Evolutionary conservation across 345 rosid species (phyloP), one percentile per base, ranked within the genome.

Genomic region (Brassica carinata): DNA sequence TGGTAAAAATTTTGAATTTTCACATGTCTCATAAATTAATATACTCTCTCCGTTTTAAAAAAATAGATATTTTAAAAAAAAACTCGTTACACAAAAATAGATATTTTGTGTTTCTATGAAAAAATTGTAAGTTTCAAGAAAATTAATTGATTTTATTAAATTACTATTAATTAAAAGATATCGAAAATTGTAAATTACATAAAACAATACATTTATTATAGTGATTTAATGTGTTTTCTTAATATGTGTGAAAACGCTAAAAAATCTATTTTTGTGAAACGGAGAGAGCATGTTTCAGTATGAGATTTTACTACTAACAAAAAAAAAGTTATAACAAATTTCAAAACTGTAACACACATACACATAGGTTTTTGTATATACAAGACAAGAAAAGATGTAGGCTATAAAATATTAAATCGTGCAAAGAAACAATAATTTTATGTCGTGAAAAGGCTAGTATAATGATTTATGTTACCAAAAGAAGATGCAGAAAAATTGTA

Each of bases 381-480:
- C 27, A 73, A 43, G 53, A 58, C 77, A 67, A 73, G 18, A 67
- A 73, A 51, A 67, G 5, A 38, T 79, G 57, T 45, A 33, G 74
- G 14, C 74, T 58, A 43, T 17, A 23, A 48, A 23, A 0, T 61
- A 33, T 51, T 48, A 23, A 62, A 74, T 48, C 79, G 48, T 80
- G 83, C 75, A 69, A 63, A 33, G 43, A 51, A 45, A 74, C 69
- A n/a, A 74, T 79, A 31, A 48, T 26, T 79, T 7, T 61, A 69
- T 48, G 79, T 69, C 38, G 69, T 67, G 19, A 30, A 53, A 11
- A 45, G 40, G 2, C 63, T 69, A 6, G 30, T 57, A 74, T 67
- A 68, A 74, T 79, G 29, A 79, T 18, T 31, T 73, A 36, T 74
- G 75, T 80, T 67, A 62, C 67, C 51, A 8, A 74, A 80, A 62